phyloP scores from a whole-genome alignment of 177 flowering plant species.

The Telopea speciosissima region DNA sequence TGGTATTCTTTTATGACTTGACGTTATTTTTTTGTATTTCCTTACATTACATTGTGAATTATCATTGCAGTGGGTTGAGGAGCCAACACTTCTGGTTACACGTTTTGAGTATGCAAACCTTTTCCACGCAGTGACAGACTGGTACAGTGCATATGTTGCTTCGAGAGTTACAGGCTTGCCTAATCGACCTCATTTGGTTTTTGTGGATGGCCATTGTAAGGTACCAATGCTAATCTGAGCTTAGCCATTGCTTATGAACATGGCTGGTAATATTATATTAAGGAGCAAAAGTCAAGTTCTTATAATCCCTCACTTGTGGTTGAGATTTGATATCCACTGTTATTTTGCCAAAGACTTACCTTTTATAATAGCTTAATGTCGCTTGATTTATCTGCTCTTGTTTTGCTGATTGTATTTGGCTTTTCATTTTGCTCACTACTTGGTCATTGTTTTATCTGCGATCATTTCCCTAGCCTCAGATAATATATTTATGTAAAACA shows the following conservation, averaged over 20 bases:
- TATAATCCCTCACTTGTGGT: not conserved
- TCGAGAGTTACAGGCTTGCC: constrained; percentile 90
- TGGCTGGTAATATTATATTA: not conserved
- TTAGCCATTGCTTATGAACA: not conserved
- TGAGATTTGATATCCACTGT: not conserved
- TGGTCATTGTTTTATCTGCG: not conserved
- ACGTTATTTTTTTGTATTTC: no score
- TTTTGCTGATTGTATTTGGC: not conserved
- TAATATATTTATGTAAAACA: no score
- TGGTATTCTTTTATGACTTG: no score
- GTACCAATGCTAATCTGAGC: constrained; percentile 25
- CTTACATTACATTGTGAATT: not conserved
- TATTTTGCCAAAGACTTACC: not conserved
- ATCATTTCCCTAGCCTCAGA: not conserved
- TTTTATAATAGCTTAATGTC: not conserved
- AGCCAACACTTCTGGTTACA: constrained; percentile 76
- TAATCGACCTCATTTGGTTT: constrained; percentile 75
- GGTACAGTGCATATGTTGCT: constrained; percentile 90
- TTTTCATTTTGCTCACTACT: not conserved
- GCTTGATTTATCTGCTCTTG: not conserved
- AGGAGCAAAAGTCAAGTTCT: not conserved
- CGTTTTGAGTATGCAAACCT: constrained; percentile 95
- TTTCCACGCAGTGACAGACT: constrained; percentile 91
- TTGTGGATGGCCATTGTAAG: constrained; percentile 85
- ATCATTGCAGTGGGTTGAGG: constrained; percentile 86